Conservation (phyloP, 495 filamentous ascomycete species). For the Penicillium taxi region DNA sequence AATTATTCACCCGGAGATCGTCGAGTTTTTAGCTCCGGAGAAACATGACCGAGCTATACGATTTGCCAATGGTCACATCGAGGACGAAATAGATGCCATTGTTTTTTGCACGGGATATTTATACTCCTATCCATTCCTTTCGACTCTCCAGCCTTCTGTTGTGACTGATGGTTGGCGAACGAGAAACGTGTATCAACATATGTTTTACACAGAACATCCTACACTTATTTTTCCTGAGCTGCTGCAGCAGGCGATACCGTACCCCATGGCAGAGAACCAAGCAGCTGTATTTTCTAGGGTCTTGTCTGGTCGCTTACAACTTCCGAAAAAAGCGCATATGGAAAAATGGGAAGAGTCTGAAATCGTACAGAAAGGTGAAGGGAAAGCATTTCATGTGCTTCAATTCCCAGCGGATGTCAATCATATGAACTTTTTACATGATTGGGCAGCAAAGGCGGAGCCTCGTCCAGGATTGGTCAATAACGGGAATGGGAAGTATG, state of each 20-base stretch:
- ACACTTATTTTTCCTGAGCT: constrained; percentile 72
- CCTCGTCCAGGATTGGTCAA: constrained; percentile 33
- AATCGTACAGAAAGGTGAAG: constrained; percentile 37
- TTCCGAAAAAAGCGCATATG: constrained; percentile 61
- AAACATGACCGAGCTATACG: constrained; percentile 39
- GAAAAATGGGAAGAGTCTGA: constrained; percentile 48
- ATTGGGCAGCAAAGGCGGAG: constrained; percentile 47
- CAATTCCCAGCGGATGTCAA: constrained; percentile 66
- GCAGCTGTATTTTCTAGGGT: constrained; percentile 66
- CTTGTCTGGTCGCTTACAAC: constrained; percentile 56
- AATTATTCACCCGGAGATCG: constrained; percentile 51
- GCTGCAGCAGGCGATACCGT: constrained; percentile 74
- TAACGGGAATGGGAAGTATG: constrained; percentile 51
- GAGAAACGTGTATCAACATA: constrained; percentile 61
- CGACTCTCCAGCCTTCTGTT: constrained; percentile 47
- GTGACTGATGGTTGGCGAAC: constrained; percentile 63
- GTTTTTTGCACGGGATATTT: constrained; percentile 54
- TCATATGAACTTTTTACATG: constrained; percentile 66
- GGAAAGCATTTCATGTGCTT: constrained; percentile 55
- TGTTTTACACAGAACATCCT: constrained; percentile 68
- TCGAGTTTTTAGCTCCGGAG: constrained; percentile 42
- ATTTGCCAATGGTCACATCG: constrained; percentile 43
- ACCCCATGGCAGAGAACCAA: constrained; percentile 72
- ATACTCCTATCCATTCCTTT: constrained; percentile 52
- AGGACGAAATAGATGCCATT: constrained; percentile 46